These are phyloP conservation scores for Globisporangium alternatum DNA, from an alignment of 352 stramenopile genomes.

Conservation along the genomic window DNA sequence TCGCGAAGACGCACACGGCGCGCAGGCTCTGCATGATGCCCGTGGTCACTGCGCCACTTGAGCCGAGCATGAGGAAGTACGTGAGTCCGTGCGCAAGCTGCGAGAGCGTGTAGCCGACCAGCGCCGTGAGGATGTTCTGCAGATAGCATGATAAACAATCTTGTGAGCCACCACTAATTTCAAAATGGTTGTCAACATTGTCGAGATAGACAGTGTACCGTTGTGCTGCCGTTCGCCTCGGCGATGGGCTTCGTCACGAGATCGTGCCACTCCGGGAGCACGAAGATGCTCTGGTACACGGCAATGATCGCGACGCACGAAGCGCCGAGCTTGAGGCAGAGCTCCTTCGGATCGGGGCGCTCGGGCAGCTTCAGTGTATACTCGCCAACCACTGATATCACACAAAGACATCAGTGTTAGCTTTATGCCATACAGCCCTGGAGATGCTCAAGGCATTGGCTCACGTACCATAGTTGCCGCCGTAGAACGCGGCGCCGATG, in stretches of 20 bases:
- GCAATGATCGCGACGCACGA: conserved; percentile 72
- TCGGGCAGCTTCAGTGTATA: conserved; percentile 81
- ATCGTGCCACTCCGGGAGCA: conserved; percentile 70
- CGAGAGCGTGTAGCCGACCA: conserved; percentile 72
- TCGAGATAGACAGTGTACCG: conserved; percentile 18
- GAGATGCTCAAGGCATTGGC: background rate
- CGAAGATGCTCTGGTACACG: conserved; percentile 78
- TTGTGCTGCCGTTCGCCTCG: conserved; percentile 65
- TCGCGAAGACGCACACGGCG: conserved; percentile 79
- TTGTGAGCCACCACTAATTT: conserved; percentile 3
- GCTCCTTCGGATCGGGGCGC: conserved; percentile 62
- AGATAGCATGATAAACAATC: background rate
- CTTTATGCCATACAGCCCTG: background rate
- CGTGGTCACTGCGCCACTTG: conserved; percentile 78
- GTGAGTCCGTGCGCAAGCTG: conserved; percentile 80
- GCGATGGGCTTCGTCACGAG: conserved; percentile 74
- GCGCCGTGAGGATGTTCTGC: conserved; percentile 53
- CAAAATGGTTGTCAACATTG: background rate
- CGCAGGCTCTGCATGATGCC: conserved; percentile 88
- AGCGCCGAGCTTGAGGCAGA: conserved; percentile 79
- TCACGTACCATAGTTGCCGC: conserved; percentile 70
- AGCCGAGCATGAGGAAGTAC: conserved; percentile 84
- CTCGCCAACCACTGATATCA: conserved; percentile 58
- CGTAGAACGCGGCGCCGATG: conserved; percentile 78
- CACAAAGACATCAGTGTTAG: background rate